Conservation (phyloP, 345 rosid species). For the Bruguiera parviflora region DNA sequence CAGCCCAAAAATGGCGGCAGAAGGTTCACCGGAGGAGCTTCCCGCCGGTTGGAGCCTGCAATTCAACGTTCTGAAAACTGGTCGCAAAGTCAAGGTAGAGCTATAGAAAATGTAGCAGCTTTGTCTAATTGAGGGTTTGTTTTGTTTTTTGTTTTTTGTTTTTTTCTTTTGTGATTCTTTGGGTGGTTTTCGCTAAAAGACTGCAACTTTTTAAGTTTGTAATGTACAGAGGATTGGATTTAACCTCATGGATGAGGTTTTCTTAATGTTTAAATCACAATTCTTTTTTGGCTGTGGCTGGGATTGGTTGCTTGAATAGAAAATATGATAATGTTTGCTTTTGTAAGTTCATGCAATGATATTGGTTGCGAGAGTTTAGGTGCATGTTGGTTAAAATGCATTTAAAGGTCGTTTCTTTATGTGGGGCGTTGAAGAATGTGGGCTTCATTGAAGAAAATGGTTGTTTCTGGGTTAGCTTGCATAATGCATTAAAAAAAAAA, state of each 20-base stretch:
- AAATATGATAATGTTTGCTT: not conserved
- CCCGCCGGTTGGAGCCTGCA: conserved; percentile 50
- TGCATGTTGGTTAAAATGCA: not conserved
- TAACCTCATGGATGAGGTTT: too few relatives aligned
- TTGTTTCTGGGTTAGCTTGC: not conserved
- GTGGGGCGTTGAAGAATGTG: not conserved
- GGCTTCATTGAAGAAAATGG: not conserved
- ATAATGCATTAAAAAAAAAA: not conserved
- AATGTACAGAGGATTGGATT: too few relatives aligned
- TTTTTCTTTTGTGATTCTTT: not conserved
- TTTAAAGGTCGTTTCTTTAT: not conserved
- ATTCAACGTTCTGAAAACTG: conserved; percentile 38
- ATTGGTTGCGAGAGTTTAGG: not conserved
- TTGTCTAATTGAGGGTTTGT: not conserved
- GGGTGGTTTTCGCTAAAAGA: not conserved
- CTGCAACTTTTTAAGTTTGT: too few relatives aligned
- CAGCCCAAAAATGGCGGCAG: conserved; percentile 20
- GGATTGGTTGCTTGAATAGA: not conserved
- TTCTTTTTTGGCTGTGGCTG: not conserved
- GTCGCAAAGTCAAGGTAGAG: conserved; percentile 46
- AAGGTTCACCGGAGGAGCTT: conserved; percentile 39
- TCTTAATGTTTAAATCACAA: not conserved
- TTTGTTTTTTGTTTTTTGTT: not conserved
- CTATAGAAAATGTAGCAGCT: not conserved
- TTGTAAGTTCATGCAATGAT: not conserved